phyloP scores from a whole-genome alignment of 495 filamentous ascomycete species.

The Neurospora sp. region DNA sequence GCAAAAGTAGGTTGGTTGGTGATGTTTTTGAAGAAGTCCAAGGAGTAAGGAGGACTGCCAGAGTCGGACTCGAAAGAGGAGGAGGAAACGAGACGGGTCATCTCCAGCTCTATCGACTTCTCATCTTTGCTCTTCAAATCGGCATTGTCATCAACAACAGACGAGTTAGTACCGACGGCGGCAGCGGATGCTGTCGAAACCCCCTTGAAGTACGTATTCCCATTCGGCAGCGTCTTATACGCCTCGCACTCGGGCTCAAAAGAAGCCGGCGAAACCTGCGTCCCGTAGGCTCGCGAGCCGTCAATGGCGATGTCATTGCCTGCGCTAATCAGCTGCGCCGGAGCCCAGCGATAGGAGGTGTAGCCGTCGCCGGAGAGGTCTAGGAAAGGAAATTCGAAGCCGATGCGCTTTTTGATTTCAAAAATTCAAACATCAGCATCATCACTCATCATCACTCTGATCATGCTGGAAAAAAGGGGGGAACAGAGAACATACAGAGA shows the following conservation, averaged over 20 bases:
- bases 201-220: constrained; percentile 22
- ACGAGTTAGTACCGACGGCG: neutral
- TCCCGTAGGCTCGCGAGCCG: constrained; percentile 29
- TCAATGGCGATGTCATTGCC: constrained; percentile 24
- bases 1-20: constrained; percentile 37
- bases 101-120: constrained; percentile 22
- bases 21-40: constrained; percentile 29
- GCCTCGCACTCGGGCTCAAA: constrained; percentile 32
- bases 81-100: constrained; percentile 14
- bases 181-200: neutral
- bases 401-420: constrained; percentile 16
- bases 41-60: neutral
- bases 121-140: neutral
- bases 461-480: no score
- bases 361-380: constrained; percentile 26
- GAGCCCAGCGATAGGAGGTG: constrained; percentile 33
- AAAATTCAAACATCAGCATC: no score
- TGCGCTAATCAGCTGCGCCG: constrained; percentile 26
- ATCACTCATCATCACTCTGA: no score
- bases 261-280: constrained; percentile 21
- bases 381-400: constrained; percentile 38
- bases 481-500: constrained; percentile 22
- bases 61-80: neutral
- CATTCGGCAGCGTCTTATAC: constrained; percentile 19
- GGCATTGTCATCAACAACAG: neutral